These are phyloP conservation scores for Colletotrichum scovillei DNA, from an alignment of 2,329 filamentous ascomycete genomes.

Conservation along the genomic window DNA sequence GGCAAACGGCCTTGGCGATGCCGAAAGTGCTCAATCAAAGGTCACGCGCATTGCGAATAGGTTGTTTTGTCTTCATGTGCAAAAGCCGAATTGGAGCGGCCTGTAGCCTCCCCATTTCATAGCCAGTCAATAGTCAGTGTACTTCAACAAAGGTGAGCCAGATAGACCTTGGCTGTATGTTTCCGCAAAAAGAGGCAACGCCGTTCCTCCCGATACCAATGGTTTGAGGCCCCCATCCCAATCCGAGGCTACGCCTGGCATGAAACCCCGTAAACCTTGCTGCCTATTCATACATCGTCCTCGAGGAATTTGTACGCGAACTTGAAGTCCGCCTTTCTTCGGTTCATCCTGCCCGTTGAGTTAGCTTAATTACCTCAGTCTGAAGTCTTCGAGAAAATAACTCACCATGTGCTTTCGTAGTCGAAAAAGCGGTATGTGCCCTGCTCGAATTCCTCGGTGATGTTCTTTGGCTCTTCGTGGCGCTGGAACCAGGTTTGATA, in stretches of 20 bases:
- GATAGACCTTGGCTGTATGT: slow-evolving; percentile 25
- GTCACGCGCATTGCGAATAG: slow-evolving; percentile 16
- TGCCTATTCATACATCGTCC: slow-evolving; percentile 76
- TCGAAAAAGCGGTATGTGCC: slow-evolving; percentile 99
- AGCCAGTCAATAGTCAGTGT: slow-evolving; percentile 34
- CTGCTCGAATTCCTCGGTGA: slow-evolving; percentile 98
- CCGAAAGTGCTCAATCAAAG: not conserved
- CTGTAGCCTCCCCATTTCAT: slow-evolving; percentile 7
- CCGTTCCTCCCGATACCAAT: slow-evolving; percentile 27
- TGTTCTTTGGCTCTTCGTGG: slow-evolving; percentile 97
- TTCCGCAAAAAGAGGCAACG: slow-evolving; percentile 36
- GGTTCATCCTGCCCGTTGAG: slow-evolving; percentile 84
- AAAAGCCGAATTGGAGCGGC: slow-evolving; percentile 14
- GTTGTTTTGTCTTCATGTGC: slow-evolving; percentile 16
- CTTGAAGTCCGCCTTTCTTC: slow-evolving; percentile 96
- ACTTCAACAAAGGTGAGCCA: slow-evolving; percentile 32
- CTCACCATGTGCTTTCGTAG: slow-evolving; percentile 98
- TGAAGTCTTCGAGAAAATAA: slow-evolving; percentile 35
- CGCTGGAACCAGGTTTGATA: slow-evolving; percentile 99
- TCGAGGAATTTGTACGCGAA: slow-evolving; percentile 98
- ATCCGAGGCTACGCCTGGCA: slow-evolving; percentile 32
- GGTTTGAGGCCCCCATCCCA: slow-evolving; percentile 26
- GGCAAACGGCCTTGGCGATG: not conserved
- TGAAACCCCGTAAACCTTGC: slow-evolving; percentile 29
- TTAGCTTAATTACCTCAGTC: slow-evolving; percentile 39